These are phyloP conservation scores for Poteriospumella lacustris DNA, from an alignment of 108 stramenopile species.

Conservation along the genomic window DNA sequence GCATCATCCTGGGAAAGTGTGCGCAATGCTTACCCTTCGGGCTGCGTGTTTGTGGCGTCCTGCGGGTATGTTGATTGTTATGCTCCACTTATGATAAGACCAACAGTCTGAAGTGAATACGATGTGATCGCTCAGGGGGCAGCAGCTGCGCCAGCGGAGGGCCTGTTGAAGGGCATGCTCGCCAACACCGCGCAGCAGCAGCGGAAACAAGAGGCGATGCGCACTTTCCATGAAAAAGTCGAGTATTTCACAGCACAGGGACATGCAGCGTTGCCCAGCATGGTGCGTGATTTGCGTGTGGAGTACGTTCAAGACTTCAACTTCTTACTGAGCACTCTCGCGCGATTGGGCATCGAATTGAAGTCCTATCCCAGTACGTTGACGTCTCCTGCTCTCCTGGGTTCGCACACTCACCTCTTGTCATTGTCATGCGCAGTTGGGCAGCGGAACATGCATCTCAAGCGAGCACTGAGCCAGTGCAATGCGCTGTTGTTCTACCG, in stretches of 20 bases:
- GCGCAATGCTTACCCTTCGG: neutral
- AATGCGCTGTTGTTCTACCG: neutral
- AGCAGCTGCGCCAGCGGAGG: neutral
- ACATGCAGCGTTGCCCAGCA: neutral
- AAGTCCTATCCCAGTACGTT: neutral
- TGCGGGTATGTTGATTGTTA: neutral
- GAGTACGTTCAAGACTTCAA: neutral
- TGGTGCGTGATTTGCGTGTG: neutral
- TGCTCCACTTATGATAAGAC: neutral
- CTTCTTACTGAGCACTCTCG: neutral
- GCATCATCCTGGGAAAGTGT: neutral
- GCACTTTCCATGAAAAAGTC: neutral
- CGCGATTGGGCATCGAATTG: neutral
- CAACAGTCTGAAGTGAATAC: neutral
- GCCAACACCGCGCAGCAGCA: neutral
- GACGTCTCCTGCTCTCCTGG: too few species aligned
- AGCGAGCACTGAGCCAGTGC: neutral
- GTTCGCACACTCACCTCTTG: too few species aligned
- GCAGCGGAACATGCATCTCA: too few species aligned
- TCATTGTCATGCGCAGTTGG: too few species aligned
- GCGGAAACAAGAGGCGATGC: neutral
- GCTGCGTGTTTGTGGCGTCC: neutral
- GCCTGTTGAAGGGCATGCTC: neutral
- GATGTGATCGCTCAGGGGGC: neutral
- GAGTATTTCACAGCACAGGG: neutral